Base-by-base conservation (phyloP, 805 yeast genomes). In the Barnettozyma botsteinii region DNA sequence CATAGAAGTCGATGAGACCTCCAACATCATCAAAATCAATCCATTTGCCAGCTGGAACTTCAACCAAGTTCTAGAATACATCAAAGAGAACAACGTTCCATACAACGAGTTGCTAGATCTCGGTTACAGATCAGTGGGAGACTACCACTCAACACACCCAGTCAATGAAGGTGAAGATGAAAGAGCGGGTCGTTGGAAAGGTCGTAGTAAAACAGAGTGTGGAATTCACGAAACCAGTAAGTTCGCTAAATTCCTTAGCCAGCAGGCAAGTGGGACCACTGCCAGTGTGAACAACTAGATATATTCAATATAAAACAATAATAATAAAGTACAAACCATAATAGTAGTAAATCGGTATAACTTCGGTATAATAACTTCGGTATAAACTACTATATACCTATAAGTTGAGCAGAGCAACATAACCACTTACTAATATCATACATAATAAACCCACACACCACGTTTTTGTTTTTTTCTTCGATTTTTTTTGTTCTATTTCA, bases 181-280 rank as follows among this genome's bases (percentile, higher is more conserved):
- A 61, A 75, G 98, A 49, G 78, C 93, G n/a, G 98, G 98, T 1
- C 75, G 98, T 55, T 91, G 98, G 98, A 82, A 84, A 67, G 97
- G 96, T 2, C 75, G 82, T 58, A 72, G 78, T 10, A 91, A 91
- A 67, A 87, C 96, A 1, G 98, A 91, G 60, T 91, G 98, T 64
- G 98, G 98, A 3, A 88, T 91, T 39, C 98, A 91, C 56, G 84
- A 81, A 52, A 76, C 89, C 1, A 73, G 81, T 20, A 75, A 84
- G 47, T 91, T 84, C 57, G 77, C 84, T 0, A 70, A 84, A 54
- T 83, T 64, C 51, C 57, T 81, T 42, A 56, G 62, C 37, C 45
- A 46, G 34, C 49, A 46, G 23, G 29, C 35, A 18, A 14, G 22
- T 24, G 15, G 14, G 21, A 23, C n/a, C n/a, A n/a, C n/a, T n/a